These are phyloP conservation scores for Klebsormidium nitens DNA, from an alignment of 139 green algal genomes.

Conservation along the genomic window DNA sequence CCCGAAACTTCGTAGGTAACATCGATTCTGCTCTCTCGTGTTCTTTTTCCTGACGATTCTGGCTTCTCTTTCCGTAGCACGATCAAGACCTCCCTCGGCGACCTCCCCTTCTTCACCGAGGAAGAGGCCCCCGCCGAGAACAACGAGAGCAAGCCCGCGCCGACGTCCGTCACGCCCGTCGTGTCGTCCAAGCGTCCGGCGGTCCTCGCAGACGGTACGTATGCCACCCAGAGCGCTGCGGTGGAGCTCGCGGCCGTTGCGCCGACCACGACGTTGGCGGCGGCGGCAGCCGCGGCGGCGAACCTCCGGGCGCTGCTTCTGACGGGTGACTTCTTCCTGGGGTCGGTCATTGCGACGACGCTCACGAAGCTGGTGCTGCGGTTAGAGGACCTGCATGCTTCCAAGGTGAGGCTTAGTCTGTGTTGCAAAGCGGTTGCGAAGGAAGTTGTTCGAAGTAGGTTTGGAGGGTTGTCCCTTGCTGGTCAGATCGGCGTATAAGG, in stretches of 20 bases:
- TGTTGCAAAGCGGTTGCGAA: no score
- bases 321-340: slow-evolving; percentile 89
- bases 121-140: slow-evolving; percentile 32
- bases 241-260: slow-evolving; percentile 36
- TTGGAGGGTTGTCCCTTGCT: no score
- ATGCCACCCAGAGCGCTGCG: slow-evolving; percentile 77
- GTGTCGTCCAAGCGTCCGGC: slow-evolving; percentile 59
- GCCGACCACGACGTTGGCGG: slow-evolving; percentile 29
- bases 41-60: no score
- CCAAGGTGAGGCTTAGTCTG: no score
- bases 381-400: slow-evolving; percentile 46
- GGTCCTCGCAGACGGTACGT: slow-evolving; percentile 94
- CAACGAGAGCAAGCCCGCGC: slow-evolving; percentile 20
- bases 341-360: slow-evolving; percentile 64
- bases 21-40: no score
- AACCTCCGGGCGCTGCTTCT: slow-evolving; percentile 69
- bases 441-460: no score
- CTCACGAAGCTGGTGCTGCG: slow-evolving; percentile 91
- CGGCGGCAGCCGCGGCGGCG: not conserved
- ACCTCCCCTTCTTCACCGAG: slow-evolving; percentile 53
- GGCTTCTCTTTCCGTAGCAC: no score
- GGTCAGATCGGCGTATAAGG: no score
- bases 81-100: slow-evolving; percentile 55
- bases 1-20: no score
- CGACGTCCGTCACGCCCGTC: slow-evolving; percentile 17